phyloP scores from a whole-genome alignment of 257 asterid genomes.

The Rauvolfia tetraphylla region DNA sequence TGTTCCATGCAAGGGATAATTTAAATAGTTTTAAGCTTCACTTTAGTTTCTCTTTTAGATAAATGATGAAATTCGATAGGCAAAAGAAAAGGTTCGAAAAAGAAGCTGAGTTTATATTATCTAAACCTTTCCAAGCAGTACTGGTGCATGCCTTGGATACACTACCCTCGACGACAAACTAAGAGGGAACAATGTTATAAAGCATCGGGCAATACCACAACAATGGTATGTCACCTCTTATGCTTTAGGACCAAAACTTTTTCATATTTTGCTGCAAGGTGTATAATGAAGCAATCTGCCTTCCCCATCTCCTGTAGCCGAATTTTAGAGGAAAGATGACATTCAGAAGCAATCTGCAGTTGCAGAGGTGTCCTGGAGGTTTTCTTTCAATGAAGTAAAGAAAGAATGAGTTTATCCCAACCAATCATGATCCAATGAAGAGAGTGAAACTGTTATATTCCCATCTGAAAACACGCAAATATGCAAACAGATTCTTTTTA shows the following conservation, averaged over 20 bases:
- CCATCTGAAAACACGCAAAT: not conserved
- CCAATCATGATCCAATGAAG: not conserved
- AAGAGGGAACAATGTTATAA: too few species aligned
- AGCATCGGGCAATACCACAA: too few species aligned
- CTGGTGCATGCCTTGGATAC: not conserved
- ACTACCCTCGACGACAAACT: too few species aligned
- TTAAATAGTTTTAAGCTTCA: too few species aligned
- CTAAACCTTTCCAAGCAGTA: not conserved
- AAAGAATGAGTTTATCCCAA: not conserved
- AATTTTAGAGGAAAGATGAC: not conserved
- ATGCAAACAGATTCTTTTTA: not conserved
- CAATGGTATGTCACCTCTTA: not conserved
- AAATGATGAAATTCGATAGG: too few species aligned
- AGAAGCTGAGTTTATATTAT: too few species aligned
- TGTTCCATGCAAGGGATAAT: too few species aligned
- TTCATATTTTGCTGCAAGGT: not conserved
- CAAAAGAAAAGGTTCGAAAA: too few species aligned
- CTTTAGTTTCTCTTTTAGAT: too few species aligned
- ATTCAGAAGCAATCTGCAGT: constrained; percentile 4
- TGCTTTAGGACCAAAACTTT: not conserved
- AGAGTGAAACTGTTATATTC: not conserved
- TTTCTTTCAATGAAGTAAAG: not conserved
- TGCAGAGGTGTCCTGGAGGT: not conserved
- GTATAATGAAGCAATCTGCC: not conserved
- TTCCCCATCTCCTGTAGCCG: not conserved